Percentiles rank a stretch among this genome's conserved stretches.
phyloP scores from a whole-genome alignment of 2,329 filamentous ascomycete species.

The Aspergillus arachidicola region DNA sequence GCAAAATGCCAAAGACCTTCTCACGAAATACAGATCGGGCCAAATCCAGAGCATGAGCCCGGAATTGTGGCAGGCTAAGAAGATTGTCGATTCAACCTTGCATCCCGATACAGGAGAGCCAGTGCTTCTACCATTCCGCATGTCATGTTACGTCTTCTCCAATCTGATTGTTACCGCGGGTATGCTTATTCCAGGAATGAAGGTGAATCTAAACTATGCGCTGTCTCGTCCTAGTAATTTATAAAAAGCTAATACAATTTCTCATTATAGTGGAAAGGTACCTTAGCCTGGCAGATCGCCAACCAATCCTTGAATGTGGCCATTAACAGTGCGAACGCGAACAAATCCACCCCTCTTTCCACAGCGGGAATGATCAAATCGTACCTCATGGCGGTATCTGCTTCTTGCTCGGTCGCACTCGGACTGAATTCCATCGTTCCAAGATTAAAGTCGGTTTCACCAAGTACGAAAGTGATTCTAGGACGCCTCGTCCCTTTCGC shows the following conservation, averaged over 20 bases:
- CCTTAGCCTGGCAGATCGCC: not conserved
- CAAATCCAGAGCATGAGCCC: not conserved
- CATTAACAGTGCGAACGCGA: not conserved
- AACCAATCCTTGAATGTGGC: not conserved
- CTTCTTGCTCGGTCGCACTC: constrained; percentile 1
- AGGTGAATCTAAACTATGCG: not conserved
- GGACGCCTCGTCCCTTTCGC: not conserved
- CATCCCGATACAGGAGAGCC: constrained; percentile 1
- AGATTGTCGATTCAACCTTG: not conserved
- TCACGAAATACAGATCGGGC: constrained; percentile 1
- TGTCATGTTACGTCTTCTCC: constrained; percentile 4
- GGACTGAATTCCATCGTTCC: not conserved
- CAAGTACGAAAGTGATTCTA: not conserved
- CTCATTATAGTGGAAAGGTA: not conserved
- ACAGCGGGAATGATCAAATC: not conserved
- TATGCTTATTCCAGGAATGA: not conserved
- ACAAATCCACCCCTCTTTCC: not conserved
- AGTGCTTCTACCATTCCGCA: not conserved
- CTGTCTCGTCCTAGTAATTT: not conserved
- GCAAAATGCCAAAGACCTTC: not conserved
- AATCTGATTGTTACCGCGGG: constrained; percentile 1
- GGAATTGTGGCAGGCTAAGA: not conserved
- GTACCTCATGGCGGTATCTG: not conserved
- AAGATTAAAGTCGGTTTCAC: not conserved
- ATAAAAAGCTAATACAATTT: not conserved